phyloP scores from a whole-genome alignment of 1,139 yeast genomes.

The Magnusiomyces suaveolens region DNA sequence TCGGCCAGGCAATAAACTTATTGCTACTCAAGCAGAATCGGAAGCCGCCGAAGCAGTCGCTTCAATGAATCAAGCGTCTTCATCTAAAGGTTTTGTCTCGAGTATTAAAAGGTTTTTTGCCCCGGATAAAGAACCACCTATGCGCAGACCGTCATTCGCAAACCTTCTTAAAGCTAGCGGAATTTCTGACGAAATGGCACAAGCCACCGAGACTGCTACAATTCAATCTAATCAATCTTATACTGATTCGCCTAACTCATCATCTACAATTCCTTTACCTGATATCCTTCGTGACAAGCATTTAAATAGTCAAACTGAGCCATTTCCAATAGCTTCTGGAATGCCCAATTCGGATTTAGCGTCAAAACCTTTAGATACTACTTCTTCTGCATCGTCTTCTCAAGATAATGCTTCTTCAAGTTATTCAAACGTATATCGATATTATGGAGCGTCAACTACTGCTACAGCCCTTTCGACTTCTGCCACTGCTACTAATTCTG shows the following conservation, averaged over 20 bases:
- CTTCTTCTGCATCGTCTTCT: not conserved
- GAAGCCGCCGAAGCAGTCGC: conserved; percentile 16
- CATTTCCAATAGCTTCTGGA: not conserved
- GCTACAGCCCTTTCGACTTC: not conserved
- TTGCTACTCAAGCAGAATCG: conserved; percentile 10
- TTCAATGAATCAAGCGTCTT: conserved; percentile 10
- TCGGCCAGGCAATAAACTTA: too few relatives aligned
- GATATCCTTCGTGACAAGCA: not conserved
- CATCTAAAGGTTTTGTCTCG: not conserved
- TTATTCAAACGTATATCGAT: not conserved
- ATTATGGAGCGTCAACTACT: not conserved
- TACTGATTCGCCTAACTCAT: not conserved
- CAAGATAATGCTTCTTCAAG: not conserved
- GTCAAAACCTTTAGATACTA: too few relatives aligned
- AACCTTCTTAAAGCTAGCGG: conserved; percentile 13
- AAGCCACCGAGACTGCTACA: not conserved
- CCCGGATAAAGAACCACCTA: conserved; percentile 1
- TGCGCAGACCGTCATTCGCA: conserved; percentile 12
- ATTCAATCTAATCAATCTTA: not conserved
- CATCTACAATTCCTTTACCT: not conserved
- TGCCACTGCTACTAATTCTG: not conserved
- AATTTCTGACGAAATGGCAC: not conserved
- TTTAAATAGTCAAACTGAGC: not conserved
- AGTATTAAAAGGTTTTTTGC: not conserved
- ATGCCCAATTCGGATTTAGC: too few relatives aligned